Base-by-base conservation (phyloP, 164 flowering plant genomes). In the Piper longum region DNA sequence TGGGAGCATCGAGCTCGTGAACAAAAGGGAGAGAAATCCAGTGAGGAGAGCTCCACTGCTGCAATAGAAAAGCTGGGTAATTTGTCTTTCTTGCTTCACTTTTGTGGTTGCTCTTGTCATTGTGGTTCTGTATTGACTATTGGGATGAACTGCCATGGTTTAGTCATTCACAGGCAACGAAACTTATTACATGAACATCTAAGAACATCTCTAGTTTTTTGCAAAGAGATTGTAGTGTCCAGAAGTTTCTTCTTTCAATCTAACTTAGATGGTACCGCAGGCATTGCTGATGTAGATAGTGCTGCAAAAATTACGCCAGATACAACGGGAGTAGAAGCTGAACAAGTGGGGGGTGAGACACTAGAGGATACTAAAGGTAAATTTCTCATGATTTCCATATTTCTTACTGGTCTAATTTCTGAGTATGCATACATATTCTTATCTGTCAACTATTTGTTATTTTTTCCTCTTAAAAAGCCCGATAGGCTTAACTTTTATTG, bases 351-450 rank as follows among this genome's bases (percentile, higher is more conserved):
- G 64, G 48, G 70, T 40, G 74, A 69, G 69, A 61, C 51, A 42
- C 68, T 65, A 45, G 71, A 74, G 63, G 80, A 71, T 69, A 71
- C 70, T 40, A 62, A 70, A 60, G 58, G 8, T 65, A 76, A 59
- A 60, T 63, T 59, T 69, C 60, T 43, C 70, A 72, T 71, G 83
- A 81, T 79, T 62, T 62, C 43, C 44, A 52, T 51, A 55, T 39
- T 62, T 19, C 16, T 4, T 12, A 26, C 5, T 26, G 36, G 36
- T 26, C 36, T 26, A 1, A 26, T 26, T 26, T 26, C 36, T 26
- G 36, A 0, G 36, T 26, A 26, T 26, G 36, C 36, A 26, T 26
- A 26, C 36, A 26, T 26, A 26, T 26, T 2, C 36, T 0, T 26
- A 26, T 26, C 36, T 26, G 36, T 26, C 36, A 26, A 26, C 36